Base-by-base conservation (phyloP, 495 filamentous ascomycete species). In the Trichocladium antarcticum region DNA sequence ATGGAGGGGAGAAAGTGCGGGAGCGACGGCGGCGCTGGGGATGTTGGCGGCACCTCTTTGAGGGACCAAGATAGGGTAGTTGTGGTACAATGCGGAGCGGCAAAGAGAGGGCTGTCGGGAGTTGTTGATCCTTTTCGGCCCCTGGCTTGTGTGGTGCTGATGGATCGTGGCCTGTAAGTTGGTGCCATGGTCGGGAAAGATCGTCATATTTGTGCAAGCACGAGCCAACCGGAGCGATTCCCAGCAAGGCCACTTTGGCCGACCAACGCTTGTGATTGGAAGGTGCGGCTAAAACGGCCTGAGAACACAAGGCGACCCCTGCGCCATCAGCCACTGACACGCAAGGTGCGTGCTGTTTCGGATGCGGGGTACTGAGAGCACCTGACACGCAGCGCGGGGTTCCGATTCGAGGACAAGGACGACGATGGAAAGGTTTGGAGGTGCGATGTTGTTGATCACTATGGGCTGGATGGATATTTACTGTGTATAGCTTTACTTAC, bases 321-420 rank as follows among this genome's bases (percentile, higher is more conserved):
- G 21, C 8, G 15, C 14, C 1, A 11, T 9, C 51, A 54, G 55
- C 55, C 51, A 57, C 47, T 57, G 51, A 57, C 51, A 47, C 42
- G 9, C 41, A 27, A 21, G 15, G 21, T 20, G 17, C 9, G 2
- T 35, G 16, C 34, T 6, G 15, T 22, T 21, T 17, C 27, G 10
- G 5, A 38, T 51, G 55, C 55, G 51, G 50, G 51, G 55, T 51
- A 46, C 17, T 35, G 34, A 50, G 37, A 51, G 51, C 39, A 37
- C 55, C 50, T 54, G 47, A 45, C 44, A 49, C 39, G 24, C 4
- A 8, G 24, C 24, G 24, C n/a, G n/a, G n/a, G n/a, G n/a, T n/a
- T n/a, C 24, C 24, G 24, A 4, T 27, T 27, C 8, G 24, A 27
- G 24, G 24, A 27, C 24, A 8, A 27, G 4, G 24, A 27, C 8